Base-by-base conservation (phyloP, 1,284 basidiomycete genomes). In the Microstroma glucosiphilum region DNA sequence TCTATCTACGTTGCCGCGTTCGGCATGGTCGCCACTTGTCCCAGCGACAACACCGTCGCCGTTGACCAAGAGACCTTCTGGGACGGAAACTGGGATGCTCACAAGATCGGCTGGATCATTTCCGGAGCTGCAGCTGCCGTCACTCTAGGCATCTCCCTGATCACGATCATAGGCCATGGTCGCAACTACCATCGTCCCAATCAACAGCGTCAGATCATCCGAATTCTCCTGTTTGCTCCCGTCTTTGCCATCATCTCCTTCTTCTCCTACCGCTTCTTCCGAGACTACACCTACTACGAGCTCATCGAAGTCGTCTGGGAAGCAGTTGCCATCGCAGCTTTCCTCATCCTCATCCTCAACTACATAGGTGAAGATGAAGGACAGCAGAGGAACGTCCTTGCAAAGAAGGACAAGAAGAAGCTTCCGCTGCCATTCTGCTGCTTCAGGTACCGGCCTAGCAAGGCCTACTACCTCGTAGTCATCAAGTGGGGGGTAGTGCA, bases 401-500 rank as follows among this genome's bases (percentile, higher is more conserved):
- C 82, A 8, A 83, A 88, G 26, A 93, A 93, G 78, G 88, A 92
- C 73, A 93, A 93, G 75, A 81, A 82, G 54, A 81, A 84, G 25
- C 80, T 94, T 7, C 89, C 89, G 12, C 76, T 88, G 53, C 90
- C 90, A 7, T 87, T 89, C 67, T 63, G 83, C 79, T 63, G 58
- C 59, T 60, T 40, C 37, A 42, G 64, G 6, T 70, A 65, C 56
- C 53, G 69, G 17, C 69, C 69, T 11, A 58, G 57, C 48, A 70
- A 69, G 59, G 60, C 69, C n/a, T 69, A 70, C 60, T 70, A 69
- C 59, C 53, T 70, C 13, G 40, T 65, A 30, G 42, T 67, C 42
- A 57, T 69, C n/a, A 70, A 70, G 61, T 69, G 62, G 62, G 53
- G 58, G 40, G 69, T 70, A 26, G 58, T 70, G 13, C 69, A 70